Base-by-base conservation (phyloP, 1,284 basidiomycete species). In the Ustilago hordei region DNA sequence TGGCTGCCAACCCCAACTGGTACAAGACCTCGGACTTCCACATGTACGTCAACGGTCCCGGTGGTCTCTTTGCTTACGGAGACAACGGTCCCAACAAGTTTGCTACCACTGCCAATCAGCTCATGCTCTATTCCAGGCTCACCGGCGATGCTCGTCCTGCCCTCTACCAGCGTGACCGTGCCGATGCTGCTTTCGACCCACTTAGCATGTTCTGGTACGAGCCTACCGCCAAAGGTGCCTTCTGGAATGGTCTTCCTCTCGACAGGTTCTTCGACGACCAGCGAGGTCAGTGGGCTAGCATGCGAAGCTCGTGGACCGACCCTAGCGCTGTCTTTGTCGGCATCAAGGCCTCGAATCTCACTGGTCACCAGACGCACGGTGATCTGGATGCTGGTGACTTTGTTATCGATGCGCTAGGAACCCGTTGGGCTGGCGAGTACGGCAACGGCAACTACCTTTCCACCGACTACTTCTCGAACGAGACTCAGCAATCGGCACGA, bases 181-280 rank as follows among this genome's bases (percentile, higher is more conserved):
- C 88, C 61, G 82, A 83, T 39, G 95, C 98, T 83, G 92, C 94
- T 1, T 76, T 75, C 9, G 96, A 99, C 77, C 96, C 96, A 0
- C 94, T 92, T 90, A 91, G 91, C 83, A 95, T 99, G 94, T 96
- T 99, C 89, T 99, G 95, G 94, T 99, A 98, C 87, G 90, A 98
- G 86, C 91, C 95, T 12, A 88, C 90, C 5, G 90, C 91, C 56
- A 87, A 89, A 19, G 96, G 96, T 65, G 93, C 94, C 55, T 99
- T 93, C 90, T 98, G 95, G 95, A 91, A 95, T 84, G 91, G 91
- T 55, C 87, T 92, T 53, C 86, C 92, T 2, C 90, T 98, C 55
- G 96, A 99, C 88, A 91, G 91, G 89, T 98, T 95, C 87, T 88
- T 91, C 81, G 55, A 83, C 77, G 86, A 90, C 47, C 91, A 92